Evolutionary conservation across 768 basidiomycete species (phyloP).

Genomic region (Boletus reticuloceps): DNA sequence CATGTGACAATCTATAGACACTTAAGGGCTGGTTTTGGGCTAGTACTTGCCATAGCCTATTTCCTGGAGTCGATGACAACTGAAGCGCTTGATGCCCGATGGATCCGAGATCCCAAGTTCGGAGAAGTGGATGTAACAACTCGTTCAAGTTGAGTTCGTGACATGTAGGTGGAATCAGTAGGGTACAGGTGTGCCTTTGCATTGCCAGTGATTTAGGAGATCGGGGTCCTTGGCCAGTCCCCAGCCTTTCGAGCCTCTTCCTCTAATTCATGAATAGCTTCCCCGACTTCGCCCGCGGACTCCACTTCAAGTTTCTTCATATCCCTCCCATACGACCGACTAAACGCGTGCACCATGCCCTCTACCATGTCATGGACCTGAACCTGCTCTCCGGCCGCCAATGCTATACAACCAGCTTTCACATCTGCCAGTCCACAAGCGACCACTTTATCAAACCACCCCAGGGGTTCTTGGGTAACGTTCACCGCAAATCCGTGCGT

Average conservation of each 20-base stretch:
- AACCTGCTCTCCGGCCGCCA: constrained; percentile 38
- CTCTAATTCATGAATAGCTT: constrained; percentile 48
- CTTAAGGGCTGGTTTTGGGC: too few relatives aligned
- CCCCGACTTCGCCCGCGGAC: constrained; percentile 45
- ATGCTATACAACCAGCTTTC: constrained; percentile 65
- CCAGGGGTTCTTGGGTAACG: constrained; percentile 72
- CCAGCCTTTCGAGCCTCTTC: constrained; percentile 41
- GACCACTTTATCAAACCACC: constrained; percentile 86
- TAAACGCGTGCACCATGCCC: constrained; percentile 48
- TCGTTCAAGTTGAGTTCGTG: too few relatives aligned
- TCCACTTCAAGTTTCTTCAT: constrained; percentile 43
- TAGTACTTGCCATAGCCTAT: too few relatives aligned
- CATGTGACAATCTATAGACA: too few relatives aligned
- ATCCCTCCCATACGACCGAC: constrained; percentile 46
- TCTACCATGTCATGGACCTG: constrained; percentile 51
- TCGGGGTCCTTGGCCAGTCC: constrained; percentile 35
- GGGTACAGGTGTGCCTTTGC: too few relatives aligned
- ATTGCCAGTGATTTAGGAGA: background rate
- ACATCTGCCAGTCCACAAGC: constrained; percentile 91
- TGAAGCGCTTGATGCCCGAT: too few relatives aligned
- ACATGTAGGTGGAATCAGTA: too few relatives aligned
- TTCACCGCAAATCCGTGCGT: constrained; percentile 96
- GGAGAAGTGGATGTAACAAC: too few relatives aligned
- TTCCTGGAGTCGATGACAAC: too few relatives aligned
- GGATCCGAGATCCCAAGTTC: too few relatives aligned